phyloP scores from a whole-genome alignment of 2,329 filamentous ascomycete genomes.

The Alternaria incomplexa region DNA sequence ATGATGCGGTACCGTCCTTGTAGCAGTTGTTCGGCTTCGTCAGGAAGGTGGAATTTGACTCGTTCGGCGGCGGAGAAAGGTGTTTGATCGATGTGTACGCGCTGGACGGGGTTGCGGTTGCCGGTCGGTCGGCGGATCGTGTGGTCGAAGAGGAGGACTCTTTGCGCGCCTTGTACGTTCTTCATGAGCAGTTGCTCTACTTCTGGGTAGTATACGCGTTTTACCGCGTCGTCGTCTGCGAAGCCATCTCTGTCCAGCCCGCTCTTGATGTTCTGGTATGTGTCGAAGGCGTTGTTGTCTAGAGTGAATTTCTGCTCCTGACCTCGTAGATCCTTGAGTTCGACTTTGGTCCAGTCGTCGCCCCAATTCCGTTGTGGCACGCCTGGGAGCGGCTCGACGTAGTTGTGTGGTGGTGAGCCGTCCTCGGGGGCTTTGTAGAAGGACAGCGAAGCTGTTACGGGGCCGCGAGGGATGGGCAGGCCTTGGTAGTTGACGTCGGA shows the following conservation, averaged over 20 bases:
- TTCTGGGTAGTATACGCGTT: slow-evolving; percentile 81
- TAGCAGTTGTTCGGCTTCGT: slow-evolving; percentile 71
- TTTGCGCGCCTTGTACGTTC: slow-evolving; percentile 68
- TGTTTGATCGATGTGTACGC: slow-evolving; percentile 87
- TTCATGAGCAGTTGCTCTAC: slow-evolving; percentile 74
- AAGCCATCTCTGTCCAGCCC: slow-evolving; percentile 65
- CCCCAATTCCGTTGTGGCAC: slow-evolving; percentile 70
- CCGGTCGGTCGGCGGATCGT: slow-evolving; percentile 76
- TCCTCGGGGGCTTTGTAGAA: slow-evolving; percentile 39
- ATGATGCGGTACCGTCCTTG: slow-evolving; percentile 78
- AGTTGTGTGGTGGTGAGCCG: slow-evolving; percentile 45
- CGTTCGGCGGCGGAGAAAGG: slow-evolving; percentile 68
- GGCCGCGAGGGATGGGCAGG: slow-evolving; percentile 36
- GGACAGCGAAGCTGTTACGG: slow-evolving; percentile 33
- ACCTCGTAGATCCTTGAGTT: slow-evolving; percentile 76
- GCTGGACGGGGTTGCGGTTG: slow-evolving; percentile 70
- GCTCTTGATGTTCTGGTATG: slow-evolving; percentile 64
- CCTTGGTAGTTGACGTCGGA: slow-evolving; percentile 42
- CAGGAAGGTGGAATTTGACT: slow-evolving; percentile 69
- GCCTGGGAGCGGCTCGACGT: slow-evolving; percentile 70
- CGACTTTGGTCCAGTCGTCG: slow-evolving; percentile 56
- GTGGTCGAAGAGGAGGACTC: slow-evolving; percentile 83
- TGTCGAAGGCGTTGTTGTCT: slow-evolving; percentile 76
- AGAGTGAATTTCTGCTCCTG: slow-evolving; percentile 70
- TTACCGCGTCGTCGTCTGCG: slow-evolving; percentile 71